Evolutionary conservation across 371 early-diverging fungal genomes (phyloP), one percentile per base, ranked within the genome.

Genomic region (Mucor racemosus): DNA sequence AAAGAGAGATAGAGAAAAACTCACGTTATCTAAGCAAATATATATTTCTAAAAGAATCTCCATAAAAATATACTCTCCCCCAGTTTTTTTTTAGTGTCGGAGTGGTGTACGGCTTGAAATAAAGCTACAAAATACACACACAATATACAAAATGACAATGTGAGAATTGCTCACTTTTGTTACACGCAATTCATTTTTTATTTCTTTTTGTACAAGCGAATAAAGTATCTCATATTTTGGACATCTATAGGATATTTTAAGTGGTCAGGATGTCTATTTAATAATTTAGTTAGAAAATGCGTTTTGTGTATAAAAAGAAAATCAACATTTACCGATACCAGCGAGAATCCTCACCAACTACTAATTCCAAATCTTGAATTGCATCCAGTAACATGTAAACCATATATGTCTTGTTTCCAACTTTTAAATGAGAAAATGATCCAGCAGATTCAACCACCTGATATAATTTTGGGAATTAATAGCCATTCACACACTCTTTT

Each of bases 381-480:
- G 90, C 89, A 72, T 97, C 97, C 61, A 97, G 82, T 9, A 97
- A 71, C 77, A 87, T 89, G 71, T 94, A 94, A 1, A 94, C 89
- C 96, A 94, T 95, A 68, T 95, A 95, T 7, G 84, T 86, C 33
- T 84, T 86, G 54, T 78, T 81, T 14, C 92, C 94, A 5, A 97
- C 88, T 56, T 87, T 82, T 35, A 94, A 75, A 64, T 94, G 91
- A 7, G 95, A 95, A 73, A 97, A 97, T 2, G 94, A 93, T n/a
- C 96, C 95, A 3, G 97, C 97, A 3, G 95, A 95, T 73, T 97
- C 97, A 6, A 93, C 94, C 9, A 97, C 85, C 89, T 89, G 11
- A 42, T 26, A 38, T 38, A 38, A 9, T 38, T 13, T 42, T 50
- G 35, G 46, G 11, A 34, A 50, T 44, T 60, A 50, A 60, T 60